phyloP scores from a whole-genome alignment of 2,329 filamentous ascomycete species.

The Fusarium marasasianum region DNA sequence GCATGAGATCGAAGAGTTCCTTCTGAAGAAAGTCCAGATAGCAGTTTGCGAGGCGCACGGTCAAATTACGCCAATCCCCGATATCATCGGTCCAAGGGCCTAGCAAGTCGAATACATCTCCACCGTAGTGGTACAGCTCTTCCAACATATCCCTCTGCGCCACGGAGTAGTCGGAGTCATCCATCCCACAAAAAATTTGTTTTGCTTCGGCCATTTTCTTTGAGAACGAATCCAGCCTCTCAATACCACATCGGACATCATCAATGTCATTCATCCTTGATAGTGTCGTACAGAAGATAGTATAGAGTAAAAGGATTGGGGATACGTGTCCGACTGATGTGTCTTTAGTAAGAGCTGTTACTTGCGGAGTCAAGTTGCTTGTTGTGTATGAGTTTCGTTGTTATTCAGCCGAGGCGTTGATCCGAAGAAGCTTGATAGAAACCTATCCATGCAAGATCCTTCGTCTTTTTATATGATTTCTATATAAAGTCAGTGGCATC shows the following conservation, averaged over 20 bases:
- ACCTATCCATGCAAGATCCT: not conserved
- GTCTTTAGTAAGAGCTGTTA: not conserved
- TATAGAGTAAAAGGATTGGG: not conserved
- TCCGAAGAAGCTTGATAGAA: not conserved
- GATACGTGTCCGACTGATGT: not conserved
- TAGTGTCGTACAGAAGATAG: not conserved
- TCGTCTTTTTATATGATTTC: not conserved
- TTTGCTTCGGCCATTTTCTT: not conserved
- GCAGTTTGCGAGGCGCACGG: no score
- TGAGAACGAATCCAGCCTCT: not conserved
- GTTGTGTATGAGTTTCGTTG: not conserved
- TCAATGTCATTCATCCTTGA: not conserved
- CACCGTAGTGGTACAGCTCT: not conserved
- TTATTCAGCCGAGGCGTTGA: not conserved
- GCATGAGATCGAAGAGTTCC: no score
- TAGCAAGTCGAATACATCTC: not conserved
- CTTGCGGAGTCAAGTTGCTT: not conserved
- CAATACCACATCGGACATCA: not conserved
- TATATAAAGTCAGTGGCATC: not conserved
- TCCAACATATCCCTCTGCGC: fast-evolving
- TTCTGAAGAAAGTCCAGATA: no score
- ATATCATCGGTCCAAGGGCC: no score
- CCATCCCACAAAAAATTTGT: fast-evolving
- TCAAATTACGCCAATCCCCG: no score
- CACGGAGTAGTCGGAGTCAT: not conserved